These are phyloP conservation scores for Paecilomyces formosus DNA, from an alignment of 2,329 filamentous ascomycete species.

Conservation along the genomic window DNA sequence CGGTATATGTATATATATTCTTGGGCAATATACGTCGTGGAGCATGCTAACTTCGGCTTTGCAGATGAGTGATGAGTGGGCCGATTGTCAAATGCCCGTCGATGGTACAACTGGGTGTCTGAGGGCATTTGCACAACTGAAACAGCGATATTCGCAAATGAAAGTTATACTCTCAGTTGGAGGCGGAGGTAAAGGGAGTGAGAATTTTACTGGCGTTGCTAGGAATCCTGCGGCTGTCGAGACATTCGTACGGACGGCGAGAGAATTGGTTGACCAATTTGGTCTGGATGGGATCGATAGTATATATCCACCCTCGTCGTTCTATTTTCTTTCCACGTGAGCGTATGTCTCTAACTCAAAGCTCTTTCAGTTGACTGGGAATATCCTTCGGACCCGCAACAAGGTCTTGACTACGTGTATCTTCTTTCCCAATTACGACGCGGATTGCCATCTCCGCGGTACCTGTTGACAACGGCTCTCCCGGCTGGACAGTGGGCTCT, in stretches of 20 bases:
- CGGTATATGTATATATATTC: conserved; percentile 58
- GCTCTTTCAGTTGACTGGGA: conserved; percentile 65
- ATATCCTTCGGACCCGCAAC: conserved; percentile 58
- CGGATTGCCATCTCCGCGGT: conserved; percentile 60
- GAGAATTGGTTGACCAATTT: conserved; percentile 61
- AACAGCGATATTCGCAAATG: conserved; percentile 61
- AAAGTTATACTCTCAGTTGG: conserved; percentile 73
- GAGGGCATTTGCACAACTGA: conserved; percentile 65
- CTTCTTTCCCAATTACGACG: conserved; percentile 60
- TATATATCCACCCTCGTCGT: conserved; percentile 27
- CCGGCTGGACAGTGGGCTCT: conserved; percentile 61
- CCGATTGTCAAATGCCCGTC: conserved; percentile 63
- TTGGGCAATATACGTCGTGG: conserved; percentile 10
- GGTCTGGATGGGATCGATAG: conserved; percentile 70
- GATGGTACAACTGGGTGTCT: conserved; percentile 65
- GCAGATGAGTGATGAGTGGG: conserved; percentile 73
- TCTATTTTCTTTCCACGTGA: not conserved
- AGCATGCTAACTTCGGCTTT: conserved; percentile 11
- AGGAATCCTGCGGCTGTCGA: conserved; percentile 53
- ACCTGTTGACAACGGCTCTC: conserved; percentile 64
- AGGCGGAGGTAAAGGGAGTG: conserved; percentile 55
- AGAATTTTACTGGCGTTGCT: conserved; percentile 62
- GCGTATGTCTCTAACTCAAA: not conserved
- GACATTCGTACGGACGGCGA: conserved; percentile 63
- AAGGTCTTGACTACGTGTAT: conserved; percentile 63